A percentile compares a stretch with the other conserved stretches of the same genome.
phyloP scores from a whole-genome alignment of 805 yeast species.

The Metschnikowia orientalis region DNA sequence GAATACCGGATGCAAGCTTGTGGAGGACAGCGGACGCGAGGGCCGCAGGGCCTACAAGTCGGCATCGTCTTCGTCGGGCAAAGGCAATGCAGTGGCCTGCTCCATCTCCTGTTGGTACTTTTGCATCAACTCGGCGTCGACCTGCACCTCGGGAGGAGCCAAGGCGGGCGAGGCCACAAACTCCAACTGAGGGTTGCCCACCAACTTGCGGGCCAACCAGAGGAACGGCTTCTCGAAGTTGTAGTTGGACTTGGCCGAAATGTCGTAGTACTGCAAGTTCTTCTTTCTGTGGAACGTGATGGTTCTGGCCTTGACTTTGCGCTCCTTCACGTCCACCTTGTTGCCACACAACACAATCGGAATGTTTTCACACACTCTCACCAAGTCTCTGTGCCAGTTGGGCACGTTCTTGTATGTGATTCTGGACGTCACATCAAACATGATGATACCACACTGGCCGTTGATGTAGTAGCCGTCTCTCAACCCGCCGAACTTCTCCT shows the following conservation, averaged over 20 bases:
- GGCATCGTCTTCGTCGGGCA: constrained; percentile 99
- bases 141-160: constrained; percentile 99
- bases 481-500: constrained; percentile 98
- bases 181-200: constrained; percentile 96
- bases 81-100: constrained; percentile 98
- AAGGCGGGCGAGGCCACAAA: constrained; percentile 99
- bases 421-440: constrained; percentile 99
- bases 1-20: too few relatives aligned
- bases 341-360: constrained; percentile 99
- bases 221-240: constrained; percentile 99
- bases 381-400: constrained; percentile 99
- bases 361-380: constrained; percentile 99
- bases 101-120: constrained; percentile 99
- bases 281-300: constrained; percentile 99
- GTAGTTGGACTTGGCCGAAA: constrained; percentile 98
- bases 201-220: constrained; percentile 99
- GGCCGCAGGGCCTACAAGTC: constrained; percentile 72
- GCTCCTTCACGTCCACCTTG: constrained; percentile 99
- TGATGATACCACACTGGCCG: constrained; percentile 99
- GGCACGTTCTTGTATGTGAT: constrained; percentile 99
- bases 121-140: constrained; percentile 93
- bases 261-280: constrained; percentile 98
- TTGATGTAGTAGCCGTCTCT: constrained; percentile 99
- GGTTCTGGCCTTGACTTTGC: constrained; percentile 99
- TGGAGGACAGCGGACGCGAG: too few relatives aligned